A percentile compares a stretch with the other conserved stretches of the same genome.
These are phyloP conservation scores for Lyophyllum decastes DNA, from an alignment of 768 basidiomycete genomes.

Conservation along the genomic window DNA sequence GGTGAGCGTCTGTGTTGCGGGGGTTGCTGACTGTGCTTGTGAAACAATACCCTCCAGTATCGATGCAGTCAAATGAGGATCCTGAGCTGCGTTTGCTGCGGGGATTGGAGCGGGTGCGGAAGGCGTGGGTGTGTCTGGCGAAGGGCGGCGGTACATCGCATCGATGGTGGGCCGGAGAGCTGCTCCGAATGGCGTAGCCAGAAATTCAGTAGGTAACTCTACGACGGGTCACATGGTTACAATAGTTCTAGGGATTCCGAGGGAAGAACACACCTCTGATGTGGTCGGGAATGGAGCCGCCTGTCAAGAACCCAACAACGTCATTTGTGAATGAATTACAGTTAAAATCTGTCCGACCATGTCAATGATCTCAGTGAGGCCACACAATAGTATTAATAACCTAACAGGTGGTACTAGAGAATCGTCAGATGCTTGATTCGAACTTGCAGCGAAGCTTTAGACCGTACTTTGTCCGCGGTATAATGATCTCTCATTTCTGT, in stretches of 20 bases:
- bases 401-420: conserved; percentile 80
- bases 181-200: conserved; percentile 86
- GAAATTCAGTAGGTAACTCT: conserved; percentile 83
- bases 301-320: conserved; percentile 83
- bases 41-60: conserved; percentile 59
- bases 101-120: conserved; percentile 30
- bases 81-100: conserved; percentile 34
- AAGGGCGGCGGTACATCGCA: conserved; percentile 74
- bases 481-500: conserved; percentile 74
- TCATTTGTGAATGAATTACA: conserved; percentile 96
- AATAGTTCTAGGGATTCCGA: not conserved
- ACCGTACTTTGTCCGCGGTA: conserved; percentile 82
- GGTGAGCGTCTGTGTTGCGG: conserved; percentile 52
- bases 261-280: conserved; percentile 67
- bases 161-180: conserved; percentile 90
- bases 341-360: conserved; percentile 68
- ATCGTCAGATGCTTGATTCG: not conserved
- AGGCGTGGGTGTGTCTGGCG: conserved; percentile 39
- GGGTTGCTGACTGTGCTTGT: conserved; percentile 35
- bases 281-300: conserved; percentile 75
- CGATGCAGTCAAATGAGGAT: conserved; percentile 52
- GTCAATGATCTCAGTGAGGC: not conserved
- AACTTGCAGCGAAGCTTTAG: not conserved
- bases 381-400: conserved; percentile 31
- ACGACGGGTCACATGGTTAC: not conserved